Percentiles rank a stretch among this genome's conserved stretches.
phyloP scores from a whole-genome alignment of 306 rosid species.

The Dalbergia cultrata region DNA sequence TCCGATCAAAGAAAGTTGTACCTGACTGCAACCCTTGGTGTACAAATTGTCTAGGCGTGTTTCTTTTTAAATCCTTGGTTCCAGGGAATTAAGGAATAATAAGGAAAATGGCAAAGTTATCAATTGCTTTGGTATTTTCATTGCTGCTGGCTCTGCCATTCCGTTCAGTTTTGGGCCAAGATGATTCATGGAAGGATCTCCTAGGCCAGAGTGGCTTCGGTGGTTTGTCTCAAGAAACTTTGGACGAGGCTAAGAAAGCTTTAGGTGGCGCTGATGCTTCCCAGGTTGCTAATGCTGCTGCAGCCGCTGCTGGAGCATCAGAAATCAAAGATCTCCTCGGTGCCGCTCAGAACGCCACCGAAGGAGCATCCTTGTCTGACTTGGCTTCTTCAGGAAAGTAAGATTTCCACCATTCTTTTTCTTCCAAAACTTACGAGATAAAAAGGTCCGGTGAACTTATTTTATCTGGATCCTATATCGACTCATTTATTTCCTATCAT shows the following conservation, averaged over 20 bases:
- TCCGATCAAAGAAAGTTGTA: conserved; percentile 32
- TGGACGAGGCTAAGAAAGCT: conserved; percentile 43
- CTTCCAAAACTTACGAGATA: no score
- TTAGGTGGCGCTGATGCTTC: neutral
- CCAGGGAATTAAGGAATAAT: neutral
- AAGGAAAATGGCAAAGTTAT: conserved; percentile 47
- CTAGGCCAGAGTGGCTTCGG: conserved; percentile 33
- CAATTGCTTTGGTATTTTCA: conserved; percentile 38
- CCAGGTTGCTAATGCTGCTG: neutral
- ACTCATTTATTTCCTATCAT: no score
- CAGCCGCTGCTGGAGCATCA: neutral
- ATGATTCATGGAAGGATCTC: conserved; percentile 1
- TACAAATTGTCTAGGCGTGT: conserved; percentile 20
- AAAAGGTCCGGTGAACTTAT: no score
- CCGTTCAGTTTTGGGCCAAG: conserved; percentile 37
- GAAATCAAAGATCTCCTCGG: neutral
- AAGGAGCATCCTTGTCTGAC: conserved; percentile 28
- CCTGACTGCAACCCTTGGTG: conserved; percentile 37
- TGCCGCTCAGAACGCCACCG: neutral
- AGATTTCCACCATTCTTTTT: neutral
- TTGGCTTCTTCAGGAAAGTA: conserved; percentile 21
- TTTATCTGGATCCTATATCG: no score
- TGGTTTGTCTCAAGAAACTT: neutral
- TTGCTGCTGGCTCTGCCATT: conserved; percentile 40
- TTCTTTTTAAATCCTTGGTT: neutral